Evolutionary conservation across 345 rosid genomes (phyloP).

Genomic region (Nasturtium officinale): DNA sequence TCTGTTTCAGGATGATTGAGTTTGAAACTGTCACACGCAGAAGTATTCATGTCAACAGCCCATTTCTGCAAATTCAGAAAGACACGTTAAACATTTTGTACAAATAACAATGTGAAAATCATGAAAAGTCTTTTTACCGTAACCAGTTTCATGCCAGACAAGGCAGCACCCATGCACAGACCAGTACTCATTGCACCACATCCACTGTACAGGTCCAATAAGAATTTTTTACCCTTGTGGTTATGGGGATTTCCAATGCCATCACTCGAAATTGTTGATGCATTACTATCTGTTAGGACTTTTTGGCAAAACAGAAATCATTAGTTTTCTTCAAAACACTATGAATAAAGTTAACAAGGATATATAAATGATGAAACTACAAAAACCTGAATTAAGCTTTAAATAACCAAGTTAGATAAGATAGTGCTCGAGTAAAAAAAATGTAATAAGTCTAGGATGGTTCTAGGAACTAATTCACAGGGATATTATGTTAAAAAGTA

Average conservation of each 20-base stretch:
- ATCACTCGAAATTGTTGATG: slow-evolving; percentile 47
- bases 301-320: slow-evolving; percentile 22
- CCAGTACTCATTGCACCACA: slow-evolving; percentile 59
- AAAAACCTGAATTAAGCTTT: too few relatives aligned
- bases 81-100: too few relatives aligned
- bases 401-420: background rate
- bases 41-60: slow-evolving; percentile 49
- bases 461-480: background rate
- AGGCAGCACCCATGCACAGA: slow-evolving; percentile 45
- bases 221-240: slow-evolving; percentile 15
- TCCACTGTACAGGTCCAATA: slow-evolving; percentile 50
- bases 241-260: background rate
- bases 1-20: slow-evolving; percentile 47
- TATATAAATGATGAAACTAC: background rate
- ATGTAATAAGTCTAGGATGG: background rate
- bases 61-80: slow-evolving; percentile 37
- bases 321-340: slow-evolving; percentile 2
- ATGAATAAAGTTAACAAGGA: background rate
- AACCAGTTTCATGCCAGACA: slow-evolving; percentile 45
- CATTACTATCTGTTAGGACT: slow-evolving; percentile 30
- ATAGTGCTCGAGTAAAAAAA: background rate
- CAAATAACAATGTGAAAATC: background rate
- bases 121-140: slow-evolving; percentile 29
- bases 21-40: slow-evolving; percentile 47
- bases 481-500: background rate